Base-by-base conservation (phyloP, 495 filamentous ascomycete genomes). In the Aspergillus biplanus region DNA sequence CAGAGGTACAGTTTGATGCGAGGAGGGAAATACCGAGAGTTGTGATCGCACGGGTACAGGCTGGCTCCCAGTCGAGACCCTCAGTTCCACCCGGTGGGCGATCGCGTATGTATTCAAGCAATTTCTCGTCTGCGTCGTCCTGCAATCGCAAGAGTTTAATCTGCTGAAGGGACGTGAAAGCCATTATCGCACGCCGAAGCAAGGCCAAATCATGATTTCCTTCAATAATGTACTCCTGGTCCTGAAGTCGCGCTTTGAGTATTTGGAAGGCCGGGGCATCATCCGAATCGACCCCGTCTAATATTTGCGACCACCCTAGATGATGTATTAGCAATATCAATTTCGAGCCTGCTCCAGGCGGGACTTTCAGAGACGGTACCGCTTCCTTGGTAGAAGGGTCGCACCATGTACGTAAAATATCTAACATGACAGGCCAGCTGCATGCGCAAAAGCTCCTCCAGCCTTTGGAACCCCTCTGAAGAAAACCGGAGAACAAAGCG, bases 391-490 rank as follows among this genome's bases (percentile, higher is more conserved):
- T 90, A 90, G 72, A 89, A 89, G 58, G 83, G 86, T 68, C 87
- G 87, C 70, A 91, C 85, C 75, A 91, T 83, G 71, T 91, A 91
- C 66, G 85, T 88, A 71, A 91, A 86, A 68, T 87, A 84, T 72
- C 81, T 85, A 52, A 89, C 86, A 75, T 87, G 82, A 63, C 75
- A 79, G 39, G 85, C 83, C 18, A 89, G 78, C 68, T 87, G 82
- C 78, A 79, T 82, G 57, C 70, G 59, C 52, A 82, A 61, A 46
- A 82, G 64, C 35, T 80, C 76, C 21, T 86, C 81, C 50, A 91
- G 71, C 50, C 83, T 75, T 34, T 75, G 70, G 56, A 91, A 84
- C 1, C 86, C 89, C 56, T 80, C 75, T 12, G 67, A 64, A 6
- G 85, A 87, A 63, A 90, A 90, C 37, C 89, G 82, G 21, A 86